Evolutionary conservation across 352 stramenopile species (phyloP).

Genomic region (Phytophthora pluvialis): DNA sequence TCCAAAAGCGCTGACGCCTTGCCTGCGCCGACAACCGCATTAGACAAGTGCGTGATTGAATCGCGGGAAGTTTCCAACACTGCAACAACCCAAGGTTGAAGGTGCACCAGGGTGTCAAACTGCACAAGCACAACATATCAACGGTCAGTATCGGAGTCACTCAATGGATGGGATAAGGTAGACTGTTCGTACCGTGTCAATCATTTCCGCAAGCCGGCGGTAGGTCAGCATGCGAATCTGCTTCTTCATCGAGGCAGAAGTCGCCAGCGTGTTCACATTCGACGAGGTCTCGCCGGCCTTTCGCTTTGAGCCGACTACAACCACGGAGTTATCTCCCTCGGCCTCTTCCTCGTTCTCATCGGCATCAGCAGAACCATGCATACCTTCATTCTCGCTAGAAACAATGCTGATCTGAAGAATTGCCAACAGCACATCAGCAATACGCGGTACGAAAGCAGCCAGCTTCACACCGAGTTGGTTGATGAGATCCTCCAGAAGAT

Average conservation of each 20-base stretch:
- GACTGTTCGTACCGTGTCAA: constrained; percentile 56
- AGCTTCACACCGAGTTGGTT: constrained; percentile 88
- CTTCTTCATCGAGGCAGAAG: constrained; percentile 68
- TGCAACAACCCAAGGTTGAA: constrained; percentile 69
- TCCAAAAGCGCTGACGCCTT: constrained; percentile 85
- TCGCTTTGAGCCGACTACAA: constrained; percentile 30
- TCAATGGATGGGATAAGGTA: neutral
- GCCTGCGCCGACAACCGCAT: constrained; percentile 70
- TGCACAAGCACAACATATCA: constrained; percentile 20
- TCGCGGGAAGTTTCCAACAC: constrained; percentile 56
- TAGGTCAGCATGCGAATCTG: constrained; percentile 84
- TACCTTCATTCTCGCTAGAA: constrained; percentile 30
- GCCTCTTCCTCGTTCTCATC: constrained; percentile 30
- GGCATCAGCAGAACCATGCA: constrained; percentile 30
- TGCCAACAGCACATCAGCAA: constrained; percentile 80
- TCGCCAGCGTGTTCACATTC: constrained; percentile 17
- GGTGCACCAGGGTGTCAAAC: constrained; percentile 72
- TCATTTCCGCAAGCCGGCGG: constrained; percentile 72
- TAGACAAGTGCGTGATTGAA: constrained; percentile 72
- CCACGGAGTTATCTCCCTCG: constrained; percentile 9
- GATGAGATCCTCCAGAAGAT: constrained; percentile 89
- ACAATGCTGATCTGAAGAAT: constrained; percentile 67
- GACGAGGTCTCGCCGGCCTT: constrained; percentile 19
- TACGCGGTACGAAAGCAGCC: constrained; percentile 73
- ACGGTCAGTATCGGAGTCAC: constrained; percentile 8